Percentiles rank a stretch among this genome's conserved stretches.
Evolutionary conservation across 1,284 basidiomycete species (phyloP).

Genomic region (Trametes sp.): DNA sequence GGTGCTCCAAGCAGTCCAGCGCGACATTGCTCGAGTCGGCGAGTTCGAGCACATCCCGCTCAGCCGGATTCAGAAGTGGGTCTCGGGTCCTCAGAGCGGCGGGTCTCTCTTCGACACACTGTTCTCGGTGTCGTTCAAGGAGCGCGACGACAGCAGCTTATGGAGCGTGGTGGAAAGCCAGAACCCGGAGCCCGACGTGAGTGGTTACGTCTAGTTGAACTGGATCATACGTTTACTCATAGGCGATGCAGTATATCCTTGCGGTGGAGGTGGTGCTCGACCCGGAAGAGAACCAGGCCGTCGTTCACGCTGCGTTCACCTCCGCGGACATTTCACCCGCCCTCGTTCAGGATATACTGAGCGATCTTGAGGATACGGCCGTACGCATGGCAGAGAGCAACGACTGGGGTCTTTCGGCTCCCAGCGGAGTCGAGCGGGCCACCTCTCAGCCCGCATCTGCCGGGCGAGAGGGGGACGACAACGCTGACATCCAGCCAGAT

Average conservation of each 20-base stretch:
- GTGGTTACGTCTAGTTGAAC: conserved; percentile 36
- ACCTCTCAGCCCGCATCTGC: too few relatives aligned
- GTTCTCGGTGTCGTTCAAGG: conserved; percentile 53
- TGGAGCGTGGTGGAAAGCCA: conserved; percentile 47
- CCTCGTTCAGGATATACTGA: conserved; percentile 37
- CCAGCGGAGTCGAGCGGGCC: background rate
- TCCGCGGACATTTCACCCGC: conserved; percentile 34
- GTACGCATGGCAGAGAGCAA: conserved; percentile 19
- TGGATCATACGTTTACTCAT: background rate
- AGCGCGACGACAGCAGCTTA: conserved; percentile 31
- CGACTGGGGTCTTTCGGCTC: conserved; percentile 11
- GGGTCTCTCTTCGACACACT: conserved; percentile 50
- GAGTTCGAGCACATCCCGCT: conserved; percentile 54
- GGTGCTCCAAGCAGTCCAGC: conserved; percentile 47
- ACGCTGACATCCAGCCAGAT: background rate
- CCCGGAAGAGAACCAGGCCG: conserved; percentile 38
- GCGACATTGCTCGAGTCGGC: conserved; percentile 46
- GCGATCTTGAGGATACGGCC: conserved; percentile 26
- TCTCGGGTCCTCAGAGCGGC: conserved; percentile 43
- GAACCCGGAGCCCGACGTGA: conserved; percentile 54
- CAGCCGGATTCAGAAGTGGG: conserved; percentile 55
- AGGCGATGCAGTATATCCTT: conserved; percentile 48
- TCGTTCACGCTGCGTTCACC: conserved; percentile 44
- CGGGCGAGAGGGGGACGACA: background rate
- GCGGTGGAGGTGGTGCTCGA: conserved; percentile 54